Evolutionary conservation across 176 grass and related monocot genomes (phyloP).

Genomic region (Chrysopogon serrulatus): DNA sequence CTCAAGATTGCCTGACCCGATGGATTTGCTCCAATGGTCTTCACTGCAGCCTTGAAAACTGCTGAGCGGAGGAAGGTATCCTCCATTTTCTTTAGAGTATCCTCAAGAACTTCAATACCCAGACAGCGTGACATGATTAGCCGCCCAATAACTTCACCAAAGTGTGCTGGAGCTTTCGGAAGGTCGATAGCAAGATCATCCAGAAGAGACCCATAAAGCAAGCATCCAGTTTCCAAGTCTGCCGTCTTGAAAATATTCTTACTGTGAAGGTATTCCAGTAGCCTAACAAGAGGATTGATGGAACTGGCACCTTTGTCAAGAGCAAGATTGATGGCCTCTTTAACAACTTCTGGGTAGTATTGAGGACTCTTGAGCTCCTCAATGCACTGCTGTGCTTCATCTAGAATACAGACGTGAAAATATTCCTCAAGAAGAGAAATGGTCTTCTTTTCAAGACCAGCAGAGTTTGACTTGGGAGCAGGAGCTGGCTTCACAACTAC

Average conservation of each 20-base stretch:
- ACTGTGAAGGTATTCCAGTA: constrained; percentile 47
- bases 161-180: constrained; percentile 64
- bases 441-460: constrained; percentile 65
- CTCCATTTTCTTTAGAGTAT: constrained; percentile 56
- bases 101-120: constrained; percentile 46
- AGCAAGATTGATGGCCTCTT: constrained; percentile 68
- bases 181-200: constrained; percentile 82
- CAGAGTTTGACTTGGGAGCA: constrained; percentile 33
- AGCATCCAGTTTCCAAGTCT: constrained; percentile 60
- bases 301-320: constrained; percentile 54
- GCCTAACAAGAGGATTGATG: constrained; percentile 49
- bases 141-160: constrained; percentile 60
- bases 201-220: constrained; percentile 59
- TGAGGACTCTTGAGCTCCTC: constrained; percentile 62
- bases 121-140: constrained; percentile 43
- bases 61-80: constrained; percentile 30
- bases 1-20: constrained; percentile 43
- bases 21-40: constrained; percentile 34
- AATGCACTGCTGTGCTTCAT: constrained; percentile 82
- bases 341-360: constrained; percentile 68
- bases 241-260: constrained; percentile 48
- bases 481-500: constrained; percentile 1
- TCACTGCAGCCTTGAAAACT: constrained; percentile 36
- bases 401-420: constrained; percentile 59
- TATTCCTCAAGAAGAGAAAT: constrained; percentile 75